phyloP scores from a whole-genome alignment of 2,329 filamentous ascomycete species.

The Byssoonygena ceratinophila region DNA sequence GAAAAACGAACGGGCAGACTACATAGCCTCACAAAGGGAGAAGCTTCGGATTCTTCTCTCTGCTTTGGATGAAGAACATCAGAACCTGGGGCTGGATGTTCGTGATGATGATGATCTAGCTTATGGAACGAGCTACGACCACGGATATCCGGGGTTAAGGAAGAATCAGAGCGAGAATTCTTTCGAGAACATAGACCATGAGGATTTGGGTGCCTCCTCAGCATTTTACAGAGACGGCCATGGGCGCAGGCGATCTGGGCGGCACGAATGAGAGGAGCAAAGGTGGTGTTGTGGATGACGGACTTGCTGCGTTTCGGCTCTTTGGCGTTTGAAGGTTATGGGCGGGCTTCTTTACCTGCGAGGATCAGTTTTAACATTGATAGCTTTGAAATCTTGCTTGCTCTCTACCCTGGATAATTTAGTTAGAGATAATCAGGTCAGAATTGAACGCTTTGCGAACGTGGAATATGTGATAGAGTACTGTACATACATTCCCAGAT shows the following conservation, averaged over 20 bases:
- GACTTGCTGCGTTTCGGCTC: not conserved
- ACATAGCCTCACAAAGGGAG: slow-evolving; percentile 69
- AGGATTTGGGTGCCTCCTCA: slow-evolving; percentile 39
- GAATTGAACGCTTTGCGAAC: no score
- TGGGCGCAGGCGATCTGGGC: slow-evolving; percentile 6
- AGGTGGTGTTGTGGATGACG: not conserved
- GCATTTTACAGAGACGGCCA: slow-evolving; percentile 11
- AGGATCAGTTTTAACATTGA: not conserved
- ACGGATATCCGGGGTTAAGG: slow-evolving; percentile 40
- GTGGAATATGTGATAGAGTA: no score
- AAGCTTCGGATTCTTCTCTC: slow-evolving; percentile 61
- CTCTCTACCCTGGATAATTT: no score
- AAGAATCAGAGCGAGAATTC: slow-evolving; percentile 80
- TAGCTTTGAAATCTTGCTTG: no score
- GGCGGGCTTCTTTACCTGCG: not conserved
- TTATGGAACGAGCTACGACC: slow-evolving; percentile 28
- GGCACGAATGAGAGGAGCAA: not conserved
- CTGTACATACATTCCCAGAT: not conserved
- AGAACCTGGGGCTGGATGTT: slow-evolving; percentile 40
- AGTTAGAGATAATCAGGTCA: no score
- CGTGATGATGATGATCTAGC: slow-evolving; percentile 30
- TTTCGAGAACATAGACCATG: slow-evolving; percentile 78
- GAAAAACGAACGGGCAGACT: slow-evolving; percentile 56
- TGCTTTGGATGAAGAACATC: slow-evolving; percentile 70
- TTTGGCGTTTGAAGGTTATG: not conserved